Conservation (phyloP, 345 rosid genomes). For the Populus tremula region DNA sequence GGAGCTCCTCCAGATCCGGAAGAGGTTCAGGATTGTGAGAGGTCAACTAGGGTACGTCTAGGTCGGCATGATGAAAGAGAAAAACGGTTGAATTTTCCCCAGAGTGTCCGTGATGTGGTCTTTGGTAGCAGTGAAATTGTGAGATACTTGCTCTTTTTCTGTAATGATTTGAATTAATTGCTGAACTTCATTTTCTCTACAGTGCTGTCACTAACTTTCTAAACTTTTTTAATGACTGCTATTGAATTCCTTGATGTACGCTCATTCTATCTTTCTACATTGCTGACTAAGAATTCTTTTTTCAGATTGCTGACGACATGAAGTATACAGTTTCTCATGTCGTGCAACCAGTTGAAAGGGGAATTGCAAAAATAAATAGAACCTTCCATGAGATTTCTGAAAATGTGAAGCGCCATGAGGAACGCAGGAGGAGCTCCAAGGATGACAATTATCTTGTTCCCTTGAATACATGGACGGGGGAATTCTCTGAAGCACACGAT, state of each 20-base stretch:
- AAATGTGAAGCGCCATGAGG: slow-evolving; percentile 74
- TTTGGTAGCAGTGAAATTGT: slow-evolving; percentile 95
- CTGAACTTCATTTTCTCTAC: background rate
- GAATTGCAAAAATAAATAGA: slow-evolving; percentile 80
- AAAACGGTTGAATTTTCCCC: slow-evolving; percentile 84
- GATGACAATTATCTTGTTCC: slow-evolving; percentile 89
- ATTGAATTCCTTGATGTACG: background rate
- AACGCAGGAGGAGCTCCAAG: slow-evolving; percentile 62
- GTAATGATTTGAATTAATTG: background rate
- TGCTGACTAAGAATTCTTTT: slow-evolving; percentile 9
- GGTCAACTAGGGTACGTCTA: slow-evolving; percentile 55
- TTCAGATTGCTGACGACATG: slow-evolving; percentile 95
- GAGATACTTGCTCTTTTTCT: slow-evolving; percentile 25
- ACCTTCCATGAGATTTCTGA: slow-evolving; percentile 84
- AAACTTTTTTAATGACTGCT: background rate
- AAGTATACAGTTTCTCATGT: slow-evolving; percentile 96
- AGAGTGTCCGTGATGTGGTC: slow-evolving; percentile 95
- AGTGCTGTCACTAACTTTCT: background rate
- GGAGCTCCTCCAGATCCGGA: slow-evolving; percentile 89
- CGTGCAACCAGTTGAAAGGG: slow-evolving; percentile 97
- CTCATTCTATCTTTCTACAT: background rate
- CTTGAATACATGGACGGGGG: slow-evolving; percentile 65
- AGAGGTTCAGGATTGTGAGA: slow-evolving; percentile 82
- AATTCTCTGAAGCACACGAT: slow-evolving; percentile 78
- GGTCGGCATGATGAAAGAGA: slow-evolving; percentile 67